Evolutionary conservation across 2,329 filamentous ascomycete genomes (phyloP).

Genomic region (Fusarium keratoplasticum): DNA sequence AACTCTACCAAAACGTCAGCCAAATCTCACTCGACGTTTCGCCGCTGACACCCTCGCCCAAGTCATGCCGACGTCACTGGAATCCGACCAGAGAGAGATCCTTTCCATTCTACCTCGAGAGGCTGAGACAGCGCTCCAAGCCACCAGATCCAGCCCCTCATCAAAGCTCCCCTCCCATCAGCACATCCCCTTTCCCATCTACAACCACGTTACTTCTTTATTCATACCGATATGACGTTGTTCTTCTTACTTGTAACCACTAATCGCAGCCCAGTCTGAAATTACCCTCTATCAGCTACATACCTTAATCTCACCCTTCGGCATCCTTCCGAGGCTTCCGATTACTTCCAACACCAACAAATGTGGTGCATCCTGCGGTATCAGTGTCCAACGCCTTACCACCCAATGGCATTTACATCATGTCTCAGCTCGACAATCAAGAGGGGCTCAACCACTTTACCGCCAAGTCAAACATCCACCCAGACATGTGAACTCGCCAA

Average conservation of each 20-base stretch:
- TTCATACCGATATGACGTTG: constrained; percentile 1
- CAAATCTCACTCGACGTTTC: background rate
- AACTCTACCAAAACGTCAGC: background rate
- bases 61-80: constrained; percentile 26
- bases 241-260: background rate
- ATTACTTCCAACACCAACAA: constrained; percentile 16
- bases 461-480: background rate
- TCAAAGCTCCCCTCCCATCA: background rate
- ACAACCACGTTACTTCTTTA: background rate
- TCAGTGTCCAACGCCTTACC: background rate
- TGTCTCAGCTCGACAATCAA: constrained; percentile 16
- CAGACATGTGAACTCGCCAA: constrained; percentile 1
- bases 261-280: background rate
- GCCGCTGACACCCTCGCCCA: background rate
- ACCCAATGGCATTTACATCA: background rate
- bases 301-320: background rate
- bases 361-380: background rate
- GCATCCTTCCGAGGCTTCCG: constrained; percentile 4
- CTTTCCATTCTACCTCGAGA: constrained; percentile 6
- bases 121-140: constrained; percentile 30
- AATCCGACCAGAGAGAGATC: constrained; percentile 15
- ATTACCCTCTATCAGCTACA: background rate
- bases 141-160: constrained; percentile 20
- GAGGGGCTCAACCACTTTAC: constrained; percentile 16
- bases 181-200: background rate